Evolutionary conservation across 768 basidiomycete genomes (phyloP), one percentile per base, ranked within the genome.

Genomic region (Pulveroboletus sp.): DNA sequence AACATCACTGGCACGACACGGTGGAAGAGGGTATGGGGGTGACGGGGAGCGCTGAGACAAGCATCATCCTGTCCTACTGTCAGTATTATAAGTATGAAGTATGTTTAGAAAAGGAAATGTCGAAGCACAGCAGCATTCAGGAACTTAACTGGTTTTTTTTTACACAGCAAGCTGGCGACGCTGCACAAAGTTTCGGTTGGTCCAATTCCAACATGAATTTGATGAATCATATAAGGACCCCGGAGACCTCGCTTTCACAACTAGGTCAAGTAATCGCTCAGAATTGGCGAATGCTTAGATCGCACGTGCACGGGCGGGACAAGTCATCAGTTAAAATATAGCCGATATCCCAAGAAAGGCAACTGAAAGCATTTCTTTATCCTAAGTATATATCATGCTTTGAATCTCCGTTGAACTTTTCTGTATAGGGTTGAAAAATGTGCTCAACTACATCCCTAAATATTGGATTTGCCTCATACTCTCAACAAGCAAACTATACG

Each of bases 141-240:
- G 61, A 35, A 62, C 60, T 2, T 19, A 11, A 17, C 31, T 17
- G 44, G n/a, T 23, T 44, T 35, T 37, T 45, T 36, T n/a, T 13
- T 29, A 55, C 55, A 61, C 56, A 50, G 51, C 58, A 57, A 17
- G 45, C 23, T 55, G 49, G 47, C 19, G 48, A 47, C 34, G 16
- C 39, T 50, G 36, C 6, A 24, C 49, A 59, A 43, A 41, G 50
- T 43, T 16, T 44, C 43, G 24, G 13, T 30, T 40, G 29, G 39
- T 34, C 60, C 61, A 61, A 63, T 61, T 52, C 50, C 3, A 30
- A 22, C n/a, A 7, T 10, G 16, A 4, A 5, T 5, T 0, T 1
- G 14, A 37, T 29, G 35, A 49, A 62, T 62, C 62, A n/a, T n/a
- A n/a, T 5, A 10, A 4, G 31, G 50, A 38, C 56, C 56, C 56